A percentile compares a stretch with the other conserved stretches of the same genome.
Evolutionary conservation across 139 green algal species (phyloP).

Genomic region (Chlorella sorokiniana): DNA sequence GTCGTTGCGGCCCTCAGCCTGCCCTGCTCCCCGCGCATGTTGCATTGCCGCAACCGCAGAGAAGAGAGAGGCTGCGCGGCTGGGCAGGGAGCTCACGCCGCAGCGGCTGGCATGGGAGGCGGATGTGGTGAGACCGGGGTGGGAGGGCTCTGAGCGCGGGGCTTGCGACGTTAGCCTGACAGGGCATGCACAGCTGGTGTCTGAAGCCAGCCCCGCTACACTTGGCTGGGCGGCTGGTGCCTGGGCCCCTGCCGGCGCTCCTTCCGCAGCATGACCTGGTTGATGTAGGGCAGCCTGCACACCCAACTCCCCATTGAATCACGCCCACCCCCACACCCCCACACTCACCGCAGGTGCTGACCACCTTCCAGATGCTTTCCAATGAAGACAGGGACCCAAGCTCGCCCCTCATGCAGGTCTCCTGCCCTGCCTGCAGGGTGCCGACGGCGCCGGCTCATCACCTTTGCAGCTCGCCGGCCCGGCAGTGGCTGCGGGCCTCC

Average conservation of each 20-base stretch:
- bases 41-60: background rate
- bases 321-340: background rate
- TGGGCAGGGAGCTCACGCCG: background rate
- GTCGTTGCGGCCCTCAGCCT: background rate
- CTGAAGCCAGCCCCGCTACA: background rate
- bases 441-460: too few relatives aligned
- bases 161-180: background rate
- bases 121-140: conserved; percentile 19
- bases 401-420: conserved; percentile 44
- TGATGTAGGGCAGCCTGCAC: too few relatives aligned
- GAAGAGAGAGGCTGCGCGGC: background rate
- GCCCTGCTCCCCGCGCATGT: background rate
- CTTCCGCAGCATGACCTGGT: too few relatives aligned
- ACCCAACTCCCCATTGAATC: background rate
- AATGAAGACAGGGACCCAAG: background rate
- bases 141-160: background rate
- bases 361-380: background rate
- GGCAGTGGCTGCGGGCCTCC: too few relatives aligned
- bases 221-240: background rate
- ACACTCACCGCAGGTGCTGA: background rate
- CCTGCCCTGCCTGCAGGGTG: too few relatives aligned
- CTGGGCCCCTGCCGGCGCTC: background rate
- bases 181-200: background rate
- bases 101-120: conserved; percentile 23
- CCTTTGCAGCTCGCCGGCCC: background rate